A percentile compares a stretch with the other conserved stretches of the same genome.
Evolutionary conservation across 805 yeast genomes (phyloP).

Genomic region (Candida quercuum): DNA sequence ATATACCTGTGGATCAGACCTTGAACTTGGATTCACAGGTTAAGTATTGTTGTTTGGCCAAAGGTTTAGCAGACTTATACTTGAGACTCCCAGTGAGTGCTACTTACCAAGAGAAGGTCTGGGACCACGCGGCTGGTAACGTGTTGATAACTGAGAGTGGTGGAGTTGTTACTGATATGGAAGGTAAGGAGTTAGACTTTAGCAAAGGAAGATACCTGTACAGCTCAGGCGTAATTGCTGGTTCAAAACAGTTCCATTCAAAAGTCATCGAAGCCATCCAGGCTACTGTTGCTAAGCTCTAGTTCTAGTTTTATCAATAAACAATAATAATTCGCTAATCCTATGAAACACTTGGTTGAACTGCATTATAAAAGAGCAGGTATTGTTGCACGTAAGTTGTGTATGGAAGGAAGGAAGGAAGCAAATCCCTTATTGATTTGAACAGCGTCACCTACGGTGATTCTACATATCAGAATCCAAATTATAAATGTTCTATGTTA

Average conservation of each 20-base stretch:
- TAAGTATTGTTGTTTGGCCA: slow-evolving; percentile 85
- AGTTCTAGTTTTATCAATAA: background rate
- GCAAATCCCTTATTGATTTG: no score
- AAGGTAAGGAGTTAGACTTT: slow-evolving; percentile 71
- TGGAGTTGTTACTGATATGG: slow-evolving; percentile 82
- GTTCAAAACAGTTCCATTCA: slow-evolving; percentile 31
- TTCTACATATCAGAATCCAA: no score
- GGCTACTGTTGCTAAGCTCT: slow-evolving; percentile 6
- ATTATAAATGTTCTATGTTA: no score
- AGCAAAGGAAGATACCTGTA: slow-evolving; percentile 75
- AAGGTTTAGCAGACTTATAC: slow-evolving; percentile 91
- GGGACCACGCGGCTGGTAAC: slow-evolving; percentile 99
- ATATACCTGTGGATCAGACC: slow-evolving; percentile 53
- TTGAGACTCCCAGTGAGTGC: slow-evolving; percentile 78
- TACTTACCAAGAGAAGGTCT: slow-evolving; percentile 84
- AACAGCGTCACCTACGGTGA: no score
- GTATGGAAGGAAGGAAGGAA: no score
- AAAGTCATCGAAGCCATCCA: slow-evolving; percentile 26
- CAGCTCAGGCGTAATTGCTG: slow-evolving; percentile 93
- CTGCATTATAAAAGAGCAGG: no score
- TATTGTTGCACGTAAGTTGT: no score
- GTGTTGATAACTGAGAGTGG: slow-evolving; percentile 85
- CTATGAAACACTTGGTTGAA: no score
- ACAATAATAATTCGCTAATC: background rate
- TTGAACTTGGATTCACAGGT: slow-evolving; percentile 93